Evolutionary conservation across 106 monocot species (phyloP).

Genomic region (Allium fistulosum): DNA sequence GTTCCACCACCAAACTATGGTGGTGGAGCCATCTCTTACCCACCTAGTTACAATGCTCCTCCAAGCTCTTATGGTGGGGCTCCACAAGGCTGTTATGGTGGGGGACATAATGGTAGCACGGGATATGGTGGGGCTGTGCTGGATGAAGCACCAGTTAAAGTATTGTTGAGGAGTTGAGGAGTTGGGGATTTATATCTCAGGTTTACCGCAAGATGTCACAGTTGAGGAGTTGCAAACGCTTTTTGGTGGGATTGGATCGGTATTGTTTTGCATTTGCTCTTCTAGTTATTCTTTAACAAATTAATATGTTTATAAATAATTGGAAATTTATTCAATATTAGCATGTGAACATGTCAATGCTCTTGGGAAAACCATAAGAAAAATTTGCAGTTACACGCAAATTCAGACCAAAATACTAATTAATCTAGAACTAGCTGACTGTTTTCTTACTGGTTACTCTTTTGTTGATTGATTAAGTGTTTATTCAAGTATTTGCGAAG

Average conservation of each 20-base stretch:
- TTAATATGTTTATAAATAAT: too few relatives aligned
- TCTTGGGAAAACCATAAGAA: too few relatives aligned
- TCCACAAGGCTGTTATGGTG: constrained; percentile 37
- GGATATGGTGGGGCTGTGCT: constrained; percentile 33
- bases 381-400: too few relatives aligned
- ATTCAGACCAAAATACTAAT: too few relatives aligned
- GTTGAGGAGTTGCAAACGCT: constrained; percentile 78
- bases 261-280: constrained; percentile 10
- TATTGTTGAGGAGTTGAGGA: too few relatives aligned
- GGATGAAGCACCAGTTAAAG: constrained; percentile 25
- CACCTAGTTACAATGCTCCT: constrained; percentile 4
- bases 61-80: constrained; percentile 48
- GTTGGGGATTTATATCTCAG: constrained; percentile 97
- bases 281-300: too few relatives aligned
- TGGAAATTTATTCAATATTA: too few relatives aligned
- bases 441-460: too few relatives aligned
- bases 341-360: too few relatives aligned
- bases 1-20: constrained; percentile 40
- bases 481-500: too few relatives aligned
- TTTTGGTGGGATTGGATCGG: constrained; percentile 96
- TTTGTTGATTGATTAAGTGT: too few relatives aligned
- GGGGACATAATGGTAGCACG: constrained; percentile 33
- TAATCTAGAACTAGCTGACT: too few relatives aligned
- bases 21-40: constrained; percentile 44
- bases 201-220: constrained; percentile 89